Base-by-base conservation (phyloP, 495 filamentous ascomycete species). In the Aspergillus biplanus region DNA sequence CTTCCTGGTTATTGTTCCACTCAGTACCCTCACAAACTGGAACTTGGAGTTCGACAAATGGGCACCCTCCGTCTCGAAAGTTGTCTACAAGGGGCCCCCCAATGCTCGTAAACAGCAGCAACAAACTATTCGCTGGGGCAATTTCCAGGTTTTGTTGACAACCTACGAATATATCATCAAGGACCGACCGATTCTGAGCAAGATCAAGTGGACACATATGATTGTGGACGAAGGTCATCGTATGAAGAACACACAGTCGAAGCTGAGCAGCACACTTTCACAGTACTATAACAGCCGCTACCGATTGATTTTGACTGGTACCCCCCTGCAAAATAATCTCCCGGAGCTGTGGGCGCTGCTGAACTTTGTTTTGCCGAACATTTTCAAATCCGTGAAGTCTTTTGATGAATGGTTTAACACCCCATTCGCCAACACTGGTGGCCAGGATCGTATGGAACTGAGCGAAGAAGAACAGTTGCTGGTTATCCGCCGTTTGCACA, bases 391-490 rank as follows among this genome's bases (percentile, higher is more conserved):
- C 0, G 94, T 96, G 52, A 98, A 97, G 77, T 97, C 93, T 8
- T 99, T 99, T 69, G 95, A 99, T 75, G 95, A 99, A 74, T 99
- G 95, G 95, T 99, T 99, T 83, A 98, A 97, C 75, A 98, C 95
- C 4, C 95, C 95, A 0, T 99, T 99, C 73, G 96, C 96, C 54
- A 99, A 99, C 75, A 98, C 96, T 9, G 95, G 95, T 76, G 89
- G 90, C 52, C 93, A 97, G 73, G 95, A 99, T 71, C 97, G 94
- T 80, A 99, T 99, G 91, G 94, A 97, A 61, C 82, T 99, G 60
- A 94, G 90, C 11, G 95, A 99, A 92, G 95, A 99, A 96, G 96
- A 99, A 75, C 92, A 96, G 71, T 84, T 99, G 76, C 91, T 99
- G 65, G 92, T 99, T 67, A 99, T 99, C 84, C 91, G 93, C 72